Evolutionary conservation across 2,329 filamentous ascomycete species (phyloP).

Genomic region (Ceratocystis cacaofunesta): DNA sequence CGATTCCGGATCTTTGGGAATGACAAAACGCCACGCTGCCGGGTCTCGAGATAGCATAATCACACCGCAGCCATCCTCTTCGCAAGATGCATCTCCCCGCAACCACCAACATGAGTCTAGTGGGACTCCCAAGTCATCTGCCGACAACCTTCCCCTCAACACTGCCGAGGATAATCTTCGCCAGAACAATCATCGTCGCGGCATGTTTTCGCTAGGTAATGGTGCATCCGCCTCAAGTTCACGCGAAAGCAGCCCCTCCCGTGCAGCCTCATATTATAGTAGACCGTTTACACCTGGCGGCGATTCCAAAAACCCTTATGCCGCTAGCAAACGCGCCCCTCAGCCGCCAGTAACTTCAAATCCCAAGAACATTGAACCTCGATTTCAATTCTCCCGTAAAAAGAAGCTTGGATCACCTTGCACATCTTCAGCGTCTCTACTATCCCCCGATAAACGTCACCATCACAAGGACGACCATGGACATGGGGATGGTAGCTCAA

Average conservation of each 20-base stretch:
- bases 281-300: constrained; percentile 66
- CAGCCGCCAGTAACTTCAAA: constrained; percentile 43
- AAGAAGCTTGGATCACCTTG: constrained; percentile 49
- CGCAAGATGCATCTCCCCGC: constrained; percentile 36
- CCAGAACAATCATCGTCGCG: constrained; percentile 33
- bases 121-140: constrained; percentile 31
- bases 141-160: constrained; percentile 22
- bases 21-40: constrained; percentile 10
- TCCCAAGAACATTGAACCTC: constrained; percentile 47
- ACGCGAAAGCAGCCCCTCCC: constrained; percentile 48
- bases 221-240: constrained; percentile 41
- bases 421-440: constrained; percentile 33
- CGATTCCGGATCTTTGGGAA: constrained; percentile 20
- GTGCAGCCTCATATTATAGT: constrained; percentile 49
- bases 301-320: constrained; percentile 71
- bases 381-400: constrained; percentile 70
- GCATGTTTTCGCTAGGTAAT: constrained; percentile 38
- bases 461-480: constrained; percentile 13
- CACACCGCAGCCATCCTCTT: constrained; percentile 51
- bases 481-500: constrained; percentile 21
- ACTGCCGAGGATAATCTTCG: constrained; percentile 7
- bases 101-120: constrained; percentile 28
- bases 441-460: constrained; percentile 37
- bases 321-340: constrained; percentile 62
- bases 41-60: constrained; percentile 34